A percentile compares a stretch with the other conserved stretches of the same genome.
phyloP scores from a whole-genome alignment of 2,329 filamentous ascomycete species.

The Raffaelea arxii region DNA sequence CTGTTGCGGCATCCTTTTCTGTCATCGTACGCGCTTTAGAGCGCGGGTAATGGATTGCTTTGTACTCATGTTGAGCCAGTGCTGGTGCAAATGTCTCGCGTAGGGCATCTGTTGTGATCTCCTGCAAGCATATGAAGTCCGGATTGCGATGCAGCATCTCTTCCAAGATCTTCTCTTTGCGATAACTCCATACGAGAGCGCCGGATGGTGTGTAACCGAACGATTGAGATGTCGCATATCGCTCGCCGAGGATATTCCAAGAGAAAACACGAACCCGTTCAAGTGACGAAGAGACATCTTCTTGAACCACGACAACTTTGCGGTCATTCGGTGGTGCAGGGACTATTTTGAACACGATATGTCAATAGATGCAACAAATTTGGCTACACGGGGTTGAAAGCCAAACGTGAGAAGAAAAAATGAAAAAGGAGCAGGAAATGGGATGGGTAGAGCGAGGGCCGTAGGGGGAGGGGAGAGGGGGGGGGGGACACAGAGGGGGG shows the following conservation, averaged over 20 bases:
- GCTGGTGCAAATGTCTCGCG: constrained; percentile 85
- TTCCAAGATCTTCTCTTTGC: constrained; percentile 70
- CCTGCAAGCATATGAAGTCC: constrained; percentile 88
- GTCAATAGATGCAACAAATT: too few relatives aligned
- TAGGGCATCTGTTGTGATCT: constrained; percentile 86
- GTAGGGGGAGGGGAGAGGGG: too few relatives aligned
- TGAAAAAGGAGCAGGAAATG: background rate
- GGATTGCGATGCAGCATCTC: constrained; percentile 72
- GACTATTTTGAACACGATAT: too few relatives aligned
- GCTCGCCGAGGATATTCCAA: constrained; percentile 94
- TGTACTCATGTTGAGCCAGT: constrained; percentile 80
- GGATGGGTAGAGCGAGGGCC: too few relatives aligned
- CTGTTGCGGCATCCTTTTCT: constrained; percentile 76
- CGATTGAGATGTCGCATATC: constrained; percentile 72
- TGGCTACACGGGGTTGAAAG: too few relatives aligned
- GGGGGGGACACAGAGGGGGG: too few relatives aligned
- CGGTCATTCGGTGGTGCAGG: constrained; percentile 68
- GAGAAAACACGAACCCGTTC: constrained; percentile 79
- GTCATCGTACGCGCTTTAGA: constrained; percentile 84
- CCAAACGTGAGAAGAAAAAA: background rate
- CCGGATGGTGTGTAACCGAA: constrained; percentile 86
- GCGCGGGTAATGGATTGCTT: constrained; percentile 87
- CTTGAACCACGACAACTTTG: constrained; percentile 68
- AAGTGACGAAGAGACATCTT: constrained; percentile 46
- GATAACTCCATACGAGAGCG: constrained; percentile 79